Conservation (phyloP, 345 rosid species). For the Combretum micranthum region DNA sequence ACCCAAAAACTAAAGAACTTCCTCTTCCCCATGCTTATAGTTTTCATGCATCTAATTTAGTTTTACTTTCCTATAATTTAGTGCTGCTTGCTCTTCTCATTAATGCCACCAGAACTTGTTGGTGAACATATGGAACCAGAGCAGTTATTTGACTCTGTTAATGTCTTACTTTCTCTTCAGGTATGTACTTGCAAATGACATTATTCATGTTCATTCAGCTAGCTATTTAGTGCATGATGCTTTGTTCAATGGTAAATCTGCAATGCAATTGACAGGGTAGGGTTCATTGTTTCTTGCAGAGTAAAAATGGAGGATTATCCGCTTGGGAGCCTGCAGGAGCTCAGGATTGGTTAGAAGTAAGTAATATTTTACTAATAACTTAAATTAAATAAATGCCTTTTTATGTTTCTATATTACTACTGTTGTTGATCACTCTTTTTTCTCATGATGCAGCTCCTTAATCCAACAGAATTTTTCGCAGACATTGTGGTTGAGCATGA, state of each 20-base stretch:
- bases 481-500: slow-evolving; percentile 38
- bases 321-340: slow-evolving; percentile 63
- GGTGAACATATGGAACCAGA: slow-evolving; percentile 41
- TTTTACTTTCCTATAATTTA: background rate
- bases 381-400: too few species aligned
- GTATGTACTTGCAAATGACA: slow-evolving; percentile 13
- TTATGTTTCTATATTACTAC: background rate
- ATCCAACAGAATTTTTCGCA: slow-evolving; percentile 50
- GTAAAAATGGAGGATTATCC: slow-evolving; percentile 46
- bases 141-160: slow-evolving; percentile 42
- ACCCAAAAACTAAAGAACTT: background rate
- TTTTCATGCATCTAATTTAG: background rate
- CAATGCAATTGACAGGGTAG: background rate
- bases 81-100: slow-evolving; percentile 45
- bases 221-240: too few species aligned
- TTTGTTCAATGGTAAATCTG: too few species aligned
- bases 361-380: background rate
- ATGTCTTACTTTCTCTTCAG: slow-evolving; percentile 41
- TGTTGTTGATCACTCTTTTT: background rate
- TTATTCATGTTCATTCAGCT: background rate
- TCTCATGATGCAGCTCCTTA: slow-evolving; percentile 32
- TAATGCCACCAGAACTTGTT: slow-evolving; percentile 39
- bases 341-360: slow-evolving; percentile 45
- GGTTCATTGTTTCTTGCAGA: slow-evolving; percentile 20
- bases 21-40: background rate